Evolutionary conservation across 2,329 filamentous ascomycete genomes (phyloP), one percentile per base, ranked within the genome.

Genomic region (Colletotrichum tamarilloi): DNA sequence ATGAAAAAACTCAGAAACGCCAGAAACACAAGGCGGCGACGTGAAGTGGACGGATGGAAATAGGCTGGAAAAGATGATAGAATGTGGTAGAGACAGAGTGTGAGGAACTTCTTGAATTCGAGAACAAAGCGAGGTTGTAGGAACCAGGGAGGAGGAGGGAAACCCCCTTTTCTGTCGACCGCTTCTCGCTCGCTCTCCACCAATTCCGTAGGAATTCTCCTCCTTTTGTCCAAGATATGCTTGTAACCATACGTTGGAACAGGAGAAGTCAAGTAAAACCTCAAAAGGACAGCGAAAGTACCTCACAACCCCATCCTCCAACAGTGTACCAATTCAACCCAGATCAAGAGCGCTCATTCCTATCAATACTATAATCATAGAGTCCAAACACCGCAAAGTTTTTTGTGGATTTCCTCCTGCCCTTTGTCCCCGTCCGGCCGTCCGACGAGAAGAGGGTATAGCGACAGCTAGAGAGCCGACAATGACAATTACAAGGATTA

Each of bases 401-500:
- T 72, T 66, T 72, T 72, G 16, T 72, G 67, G 35, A 64, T 71
- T 72, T 72, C 71, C 67, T 72, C 68, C 68, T 55, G 68, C 53
- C 72, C 60, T 57, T 62, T 62, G 71, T 62, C 62, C 65, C 72
- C 58, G 63, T 59, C 57, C 68, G 66, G 72, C 53, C 67, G 56
- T 74, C 72, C 35, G 72, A 72, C 60, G 67, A 68, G 66, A 67
- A 71, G 67, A 71, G 72, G 46, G 69, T 69, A 68, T 60, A 67
- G 49, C 42, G 69, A 42, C 52, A 52, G 65, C 62, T 57, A 66
- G 63, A 55, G 49, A 58, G 72, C 59, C 68, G 67, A 55, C 55
- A 62, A 74, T 77, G 77, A 76, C 75, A 79, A 83, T 82, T 79
- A 82, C 77, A 79, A 78, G 67, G 76, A 77, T 72, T 77, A 80